These are phyloP conservation scores for Tolypocladium endophyticum DNA, from an alignment of 2,329 filamentous ascomycete species.

Conservation along the genomic window DNA sequence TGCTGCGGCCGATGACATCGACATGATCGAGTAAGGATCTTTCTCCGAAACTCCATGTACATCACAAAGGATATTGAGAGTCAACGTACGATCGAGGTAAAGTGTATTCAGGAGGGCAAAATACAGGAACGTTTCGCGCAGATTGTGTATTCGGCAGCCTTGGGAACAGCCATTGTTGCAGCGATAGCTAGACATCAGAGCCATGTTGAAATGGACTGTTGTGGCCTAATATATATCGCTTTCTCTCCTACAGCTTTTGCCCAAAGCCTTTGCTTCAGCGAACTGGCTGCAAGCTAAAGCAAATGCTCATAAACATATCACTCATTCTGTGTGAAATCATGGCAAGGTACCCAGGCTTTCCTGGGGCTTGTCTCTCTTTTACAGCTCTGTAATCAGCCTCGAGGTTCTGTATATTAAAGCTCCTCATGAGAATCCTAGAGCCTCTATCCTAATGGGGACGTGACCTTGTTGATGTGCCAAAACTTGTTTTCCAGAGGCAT, in stretches of 20 bases:
- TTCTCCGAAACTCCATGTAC: background rate
- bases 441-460: background rate
- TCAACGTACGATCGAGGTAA: background rate
- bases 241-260: background rate
- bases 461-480: background rate
- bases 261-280: background rate
- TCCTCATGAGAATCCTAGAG: background rate
- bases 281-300: background rate
- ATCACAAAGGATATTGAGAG: background rate
- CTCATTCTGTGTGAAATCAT: background rate
- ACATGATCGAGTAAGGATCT: constrained; percentile 53
- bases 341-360: background rate
- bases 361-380: background rate
- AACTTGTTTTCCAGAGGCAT: background rate
- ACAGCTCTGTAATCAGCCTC: background rate
- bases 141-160: background rate
- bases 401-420: background rate
- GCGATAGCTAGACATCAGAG: too few species aligned
- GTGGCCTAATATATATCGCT: too few species aligned
- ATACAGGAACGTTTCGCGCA: background rate
- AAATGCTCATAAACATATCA: background rate
- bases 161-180: background rate
- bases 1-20: constrained; percentile 44
- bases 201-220: background rate
- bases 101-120: background rate